Evolutionary conservation across 805 yeast genomes (phyloP), one percentile per base, ranked within the genome.

Genomic region (Monosporozyma solicola): DNA sequence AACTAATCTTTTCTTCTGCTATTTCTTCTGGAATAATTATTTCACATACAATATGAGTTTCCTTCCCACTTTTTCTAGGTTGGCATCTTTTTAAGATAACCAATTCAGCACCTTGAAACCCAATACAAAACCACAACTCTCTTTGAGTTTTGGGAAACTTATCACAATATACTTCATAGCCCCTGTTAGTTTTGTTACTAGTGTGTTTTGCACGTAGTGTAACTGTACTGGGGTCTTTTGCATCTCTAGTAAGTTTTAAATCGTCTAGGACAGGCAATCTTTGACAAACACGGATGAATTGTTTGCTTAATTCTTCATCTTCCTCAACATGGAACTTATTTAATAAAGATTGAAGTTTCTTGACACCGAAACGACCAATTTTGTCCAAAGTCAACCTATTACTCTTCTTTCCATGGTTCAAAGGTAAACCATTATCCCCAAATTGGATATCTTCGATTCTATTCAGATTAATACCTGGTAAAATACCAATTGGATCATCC

Each of bases 71-170:
- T 13, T 66, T 60, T 49, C 66, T 73, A 2, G 94, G 94, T 27
- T 86, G 83, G 4, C 89, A 85, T 61, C 98, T 80, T 62, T 87
- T 88, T 47, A 92, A 71, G 44, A 84, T 74, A 41, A 78, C 68
- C 29, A 92, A 64, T 61, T 83, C 87, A 47, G 77, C 77, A 2
- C 68, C 72, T 6, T 71, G 68, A 29, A 70, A 69, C 56, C 82
- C 80, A 48, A 92, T 78, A 9, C 83, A 78, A 66, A 92, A 88
- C 98, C 99, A 94, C 0, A 95, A 82, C 65, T 94, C 98, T 62
- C 89, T 84, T 69, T 94, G 99, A 2, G 83, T 74, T 68, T 94
- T 92, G 47, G 96, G 95, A 71, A 87, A 94, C 60, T 79, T 80
- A 2, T 95, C 92, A 53, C 91, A 75, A 61, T 83, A 81, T 50